Base-by-base conservation (phyloP, 176 grass and related monocot species). In the Musa troglodytarum region DNA sequence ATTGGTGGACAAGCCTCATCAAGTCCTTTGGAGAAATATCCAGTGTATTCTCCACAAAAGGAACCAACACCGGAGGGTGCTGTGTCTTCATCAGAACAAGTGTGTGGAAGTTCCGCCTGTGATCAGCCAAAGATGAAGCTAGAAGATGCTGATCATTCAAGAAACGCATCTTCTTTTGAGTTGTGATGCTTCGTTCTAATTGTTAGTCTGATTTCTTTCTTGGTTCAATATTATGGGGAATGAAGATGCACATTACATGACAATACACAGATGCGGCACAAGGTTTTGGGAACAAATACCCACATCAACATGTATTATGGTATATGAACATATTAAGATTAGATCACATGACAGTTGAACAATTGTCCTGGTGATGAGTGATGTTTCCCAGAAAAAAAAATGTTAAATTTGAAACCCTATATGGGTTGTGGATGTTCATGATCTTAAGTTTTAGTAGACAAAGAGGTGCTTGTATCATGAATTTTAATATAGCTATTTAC, bases 61-160 rank as follows among this genome's bases (percentile, higher is more conserved):
- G 29, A 64, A 43, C 54, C 74, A 22, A 82, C 82, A 74, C 73
- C 80, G 49, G 80, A 76, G 80, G 77, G 11, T 0, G 73, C 25
- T 57, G 63, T 16, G 69, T 21, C 74, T 53, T 55, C 49, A 22
- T 57, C 74, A 21, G 53, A 54, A 66, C 83, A 78, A 53, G 34
- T 57, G 54, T 21, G 62, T 75, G 51, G 64, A 17, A 83, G 83
- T 69, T 77, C 76, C 34, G 70, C 72, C 0, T 29, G 29, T 72
- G 74, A 76, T 23, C 83, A 78, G 74, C 74, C 3, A 24, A n/a
- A 81, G 69, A 69, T 49, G 29, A 89, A 83, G 29, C 12, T 43
- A 80, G 83, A 83, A 49, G 84, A 81, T 75, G 75, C 84, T 81
- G 63, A 65, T 10, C 78, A 78, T 54, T 83, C 79, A 10, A 71